Percentiles rank a stretch among this genome's conserved stretches.
Conservation (phyloP, 495 filamentous ascomycete species). For the Aspergillus diversus region DNA sequence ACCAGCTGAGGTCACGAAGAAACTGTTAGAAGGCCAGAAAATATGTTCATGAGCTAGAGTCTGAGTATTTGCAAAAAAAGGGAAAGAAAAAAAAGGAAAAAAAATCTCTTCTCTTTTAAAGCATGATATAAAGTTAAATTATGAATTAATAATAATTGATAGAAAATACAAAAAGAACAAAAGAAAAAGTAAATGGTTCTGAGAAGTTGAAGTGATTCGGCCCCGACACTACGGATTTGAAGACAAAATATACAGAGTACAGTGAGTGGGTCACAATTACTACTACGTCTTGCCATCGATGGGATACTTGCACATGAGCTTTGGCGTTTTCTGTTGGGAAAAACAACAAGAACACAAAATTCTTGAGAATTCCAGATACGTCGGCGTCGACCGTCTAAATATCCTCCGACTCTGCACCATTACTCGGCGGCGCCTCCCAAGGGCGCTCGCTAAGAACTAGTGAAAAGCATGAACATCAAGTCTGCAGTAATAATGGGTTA, state of each 20-base stretch:
- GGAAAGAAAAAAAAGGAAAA: constrained; percentile 6
- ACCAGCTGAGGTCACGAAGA: not conserved
- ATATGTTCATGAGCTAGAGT: not conserved
- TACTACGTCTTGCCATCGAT: not conserved
- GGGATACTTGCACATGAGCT: too few relatives aligned
- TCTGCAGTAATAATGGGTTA: not conserved
- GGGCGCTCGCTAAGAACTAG: too few relatives aligned
- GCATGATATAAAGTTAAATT: too few relatives aligned
- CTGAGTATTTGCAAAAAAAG: not conserved
- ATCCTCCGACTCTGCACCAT: too few relatives aligned
- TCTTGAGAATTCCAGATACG: too few relatives aligned
- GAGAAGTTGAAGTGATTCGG: not conserved
- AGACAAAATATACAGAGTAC: not conserved
- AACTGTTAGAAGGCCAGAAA: not conserved
- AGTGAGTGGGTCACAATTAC: not conserved
- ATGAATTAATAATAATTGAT: not conserved
- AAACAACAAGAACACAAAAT: not conserved
- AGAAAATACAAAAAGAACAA: not conserved
- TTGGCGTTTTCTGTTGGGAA: too few relatives aligned
- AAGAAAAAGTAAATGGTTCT: not conserved
- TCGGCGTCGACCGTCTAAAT: too few relatives aligned
- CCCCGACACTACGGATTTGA: not conserved
- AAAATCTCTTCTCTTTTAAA: not conserved
- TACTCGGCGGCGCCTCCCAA: too few relatives aligned
- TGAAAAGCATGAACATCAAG: not conserved